Evolutionary conservation across 352 stramenopile genomes (phyloP).

Genomic region (Hyaloperonospora brassicae): DNA sequence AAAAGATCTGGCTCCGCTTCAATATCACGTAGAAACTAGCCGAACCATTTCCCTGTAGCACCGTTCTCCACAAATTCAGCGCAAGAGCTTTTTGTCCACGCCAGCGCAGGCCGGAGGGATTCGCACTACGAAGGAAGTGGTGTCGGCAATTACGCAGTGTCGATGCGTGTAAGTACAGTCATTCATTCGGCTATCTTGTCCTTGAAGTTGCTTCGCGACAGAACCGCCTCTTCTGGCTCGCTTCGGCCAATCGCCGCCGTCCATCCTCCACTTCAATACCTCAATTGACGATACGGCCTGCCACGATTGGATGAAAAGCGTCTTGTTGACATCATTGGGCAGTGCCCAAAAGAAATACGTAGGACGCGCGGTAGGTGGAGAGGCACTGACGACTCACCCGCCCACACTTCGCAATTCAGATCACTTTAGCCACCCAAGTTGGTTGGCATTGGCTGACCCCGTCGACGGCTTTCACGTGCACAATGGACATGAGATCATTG

Average conservation of each 20-base stretch:
- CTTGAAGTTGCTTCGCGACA: constrained; percentile 48
- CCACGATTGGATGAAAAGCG: constrained; percentile 33
- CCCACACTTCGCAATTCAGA: constrained; percentile 21
- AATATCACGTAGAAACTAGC: constrained; percentile 27
- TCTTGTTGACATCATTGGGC: constrained; percentile 17
- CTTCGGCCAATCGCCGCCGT: constrained; percentile 20
- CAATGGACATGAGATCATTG: constrained; percentile 74
- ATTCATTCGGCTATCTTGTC: constrained; percentile 37
- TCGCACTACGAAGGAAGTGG: neutral
- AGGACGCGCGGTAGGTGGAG: constrained; percentile 4
- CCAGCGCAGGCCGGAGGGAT: constrained; percentile 2
- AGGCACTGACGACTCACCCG: neutral
- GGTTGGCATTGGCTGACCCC: too few relatives aligned
- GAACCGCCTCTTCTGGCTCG: constrained; percentile 21
- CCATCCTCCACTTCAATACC: constrained; percentile 49
- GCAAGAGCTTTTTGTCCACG: constrained; percentile 6
- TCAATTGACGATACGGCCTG: constrained; percentile 19
- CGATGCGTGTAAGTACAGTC: too few relatives aligned
- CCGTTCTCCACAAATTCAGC: constrained; percentile 22
- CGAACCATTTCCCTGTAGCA: constrained; percentile 2
- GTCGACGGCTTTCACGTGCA: neutral
- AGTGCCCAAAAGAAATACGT: constrained; percentile 17
- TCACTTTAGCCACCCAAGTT: constrained; percentile 11
- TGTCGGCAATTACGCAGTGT: neutral
- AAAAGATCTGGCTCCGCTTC: constrained; percentile 30